These are phyloP conservation scores for Paraglomus brasilianum DNA, from an alignment of 192 early-diverging fungal genomes.

Conservation along the genomic window DNA sequence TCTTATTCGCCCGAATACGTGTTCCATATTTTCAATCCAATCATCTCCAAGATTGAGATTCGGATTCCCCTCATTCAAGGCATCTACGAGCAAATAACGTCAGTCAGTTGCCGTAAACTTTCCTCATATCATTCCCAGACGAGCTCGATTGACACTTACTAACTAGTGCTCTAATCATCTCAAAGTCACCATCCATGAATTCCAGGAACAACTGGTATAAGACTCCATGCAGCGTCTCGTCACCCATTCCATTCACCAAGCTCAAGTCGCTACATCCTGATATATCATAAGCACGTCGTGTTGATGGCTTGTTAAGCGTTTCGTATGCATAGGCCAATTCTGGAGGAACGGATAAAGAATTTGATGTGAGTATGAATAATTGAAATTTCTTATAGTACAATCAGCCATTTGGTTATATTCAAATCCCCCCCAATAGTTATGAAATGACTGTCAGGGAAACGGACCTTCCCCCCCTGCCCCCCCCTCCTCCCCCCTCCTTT, in stretches of 20 bases:
- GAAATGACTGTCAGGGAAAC: no score
- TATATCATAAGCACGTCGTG: constrained; percentile 54
- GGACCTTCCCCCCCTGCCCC: not conserved
- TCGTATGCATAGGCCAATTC: constrained; percentile 56
- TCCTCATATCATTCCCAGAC: not conserved
- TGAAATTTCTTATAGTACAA: not conserved
- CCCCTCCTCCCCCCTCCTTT: not conserved
- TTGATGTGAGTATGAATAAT: no score
- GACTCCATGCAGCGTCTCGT: constrained; percentile 54
- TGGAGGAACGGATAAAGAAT: constrained; percentile 15
- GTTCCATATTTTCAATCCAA: constrained; percentile 41
- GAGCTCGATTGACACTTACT: constrained; percentile 40
- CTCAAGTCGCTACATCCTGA: constrained; percentile 42
- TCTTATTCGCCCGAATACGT: constrained; percentile 40
- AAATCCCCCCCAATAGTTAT: not conserved
- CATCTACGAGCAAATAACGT: constrained; percentile 30
- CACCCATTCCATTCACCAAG: constrained; percentile 32
- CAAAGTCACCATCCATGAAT: constrained; percentile 62
- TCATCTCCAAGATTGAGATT: constrained; percentile 39
- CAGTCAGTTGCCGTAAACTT: not conserved
- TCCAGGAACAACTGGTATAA: constrained; percentile 57
- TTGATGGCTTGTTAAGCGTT: constrained; percentile 53
- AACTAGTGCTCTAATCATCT: constrained; percentile 55
- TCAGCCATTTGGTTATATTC: not conserved
- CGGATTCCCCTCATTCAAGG: constrained; percentile 44